Evolutionary conservation across 371 early-diverging fungal genomes (phyloP).

Genomic region (Mortierella sp.): DNA sequence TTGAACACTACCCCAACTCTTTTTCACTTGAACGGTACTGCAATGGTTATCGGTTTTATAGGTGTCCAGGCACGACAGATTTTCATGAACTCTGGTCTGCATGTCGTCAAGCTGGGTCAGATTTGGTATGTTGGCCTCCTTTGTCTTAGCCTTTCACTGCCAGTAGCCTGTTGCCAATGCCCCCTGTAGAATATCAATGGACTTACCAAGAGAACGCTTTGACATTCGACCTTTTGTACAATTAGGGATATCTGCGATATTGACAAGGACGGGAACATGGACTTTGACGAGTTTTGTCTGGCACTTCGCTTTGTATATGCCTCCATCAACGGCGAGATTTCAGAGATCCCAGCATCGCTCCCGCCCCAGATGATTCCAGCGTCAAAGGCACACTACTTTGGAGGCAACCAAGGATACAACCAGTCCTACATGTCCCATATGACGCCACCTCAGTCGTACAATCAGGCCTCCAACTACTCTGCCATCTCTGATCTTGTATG

Average conservation of each 20-base stretch:
- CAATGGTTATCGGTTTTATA: slow-evolving; percentile 23
- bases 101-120: slow-evolving; percentile 74
- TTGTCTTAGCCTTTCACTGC: neutral
- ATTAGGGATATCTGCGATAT: slow-evolving; percentile 88
- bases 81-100: slow-evolving; percentile 79
- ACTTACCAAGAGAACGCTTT: slow-evolving; percentile 8
- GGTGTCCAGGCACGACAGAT: slow-evolving; percentile 76
- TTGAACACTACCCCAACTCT: no score
- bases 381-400: slow-evolving; percentile 65
- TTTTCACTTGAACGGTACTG: neutral
- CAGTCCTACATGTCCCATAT: slow-evolving; percentile 51
- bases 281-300: slow-evolving; percentile 90
- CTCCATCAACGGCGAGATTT: slow-evolving; percentile 72
- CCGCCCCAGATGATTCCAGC: slow-evolving; percentile 67
- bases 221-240: neutral
- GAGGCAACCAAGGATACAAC: slow-evolving; percentile 45
- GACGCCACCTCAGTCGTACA: slow-evolving; percentile 25
- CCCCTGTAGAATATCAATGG: slow-evolving; percentile 2
- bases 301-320: slow-evolving; percentile 86
- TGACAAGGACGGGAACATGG: slow-evolving; percentile 90
- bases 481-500: slow-evolving; percentile 53
- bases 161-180: neutral
- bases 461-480: slow-evolving; percentile 32
- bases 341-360: slow-evolving; percentile 68
- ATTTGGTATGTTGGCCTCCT: slow-evolving; percentile 71